phyloP scores from a whole-genome alignment of 1,139 yeast species.

The Scheffersomyces parashehatae region DNA sequence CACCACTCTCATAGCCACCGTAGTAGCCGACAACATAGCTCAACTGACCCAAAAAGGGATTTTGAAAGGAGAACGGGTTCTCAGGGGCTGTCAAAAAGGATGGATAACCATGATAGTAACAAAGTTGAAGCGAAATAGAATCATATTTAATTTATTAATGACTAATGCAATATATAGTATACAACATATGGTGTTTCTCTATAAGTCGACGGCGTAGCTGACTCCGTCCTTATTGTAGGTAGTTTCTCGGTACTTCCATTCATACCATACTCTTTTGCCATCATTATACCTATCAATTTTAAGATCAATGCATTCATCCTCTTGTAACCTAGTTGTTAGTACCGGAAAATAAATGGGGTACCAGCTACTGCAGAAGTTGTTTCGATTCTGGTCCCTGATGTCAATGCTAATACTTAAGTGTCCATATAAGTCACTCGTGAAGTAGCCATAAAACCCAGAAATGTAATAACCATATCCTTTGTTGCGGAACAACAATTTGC shows the following conservation, averaged over 20 bases:
- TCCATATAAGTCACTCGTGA: constrained; percentile 64
- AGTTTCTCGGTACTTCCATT: constrained; percentile 53
- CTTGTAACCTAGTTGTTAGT: constrained; percentile 42
- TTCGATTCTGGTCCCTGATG: constrained; percentile 5
- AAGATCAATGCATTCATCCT: constrained; percentile 52
- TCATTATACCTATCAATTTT: constrained; percentile 36
- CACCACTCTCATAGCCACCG: constrained; percentile 1
- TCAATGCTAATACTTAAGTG: constrained; percentile 43
- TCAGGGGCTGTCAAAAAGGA: neutral
- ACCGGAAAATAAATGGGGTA: constrained; percentile 77
- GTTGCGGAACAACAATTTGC: constrained; percentile 10
- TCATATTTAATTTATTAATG: neutral
- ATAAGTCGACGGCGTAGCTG: constrained; percentile 1
- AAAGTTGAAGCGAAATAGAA: neutral
- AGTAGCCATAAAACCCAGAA: constrained; percentile 69
- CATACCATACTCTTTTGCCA: constrained; percentile 62
- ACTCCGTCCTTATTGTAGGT: constrained; percentile 20
- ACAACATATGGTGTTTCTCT: constrained; percentile 1
- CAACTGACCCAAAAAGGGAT: constrained; percentile 19
- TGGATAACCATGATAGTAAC: neutral
- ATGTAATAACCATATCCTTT: neutral
- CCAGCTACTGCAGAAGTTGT: constrained; percentile 46
- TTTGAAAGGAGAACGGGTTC: constrained; percentile 27
- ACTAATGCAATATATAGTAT: neutral
- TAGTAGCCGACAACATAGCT: constrained; percentile 6